These are phyloP conservation scores for Taphrina populina DNA, from an alignment of 1,139 yeast genomes.

Conservation along the genomic window DNA sequence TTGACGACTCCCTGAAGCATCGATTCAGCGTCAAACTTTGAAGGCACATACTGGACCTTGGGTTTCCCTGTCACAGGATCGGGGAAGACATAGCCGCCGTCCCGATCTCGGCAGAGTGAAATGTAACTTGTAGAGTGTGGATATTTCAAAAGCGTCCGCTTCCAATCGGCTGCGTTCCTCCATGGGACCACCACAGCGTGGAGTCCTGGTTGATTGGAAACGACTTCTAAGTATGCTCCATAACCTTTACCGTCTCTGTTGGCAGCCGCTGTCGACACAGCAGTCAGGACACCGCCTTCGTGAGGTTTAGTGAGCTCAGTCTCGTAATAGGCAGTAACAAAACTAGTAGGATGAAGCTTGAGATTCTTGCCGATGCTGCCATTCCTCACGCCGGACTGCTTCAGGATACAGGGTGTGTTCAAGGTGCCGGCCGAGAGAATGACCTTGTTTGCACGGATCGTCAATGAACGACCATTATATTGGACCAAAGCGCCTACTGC, in stretches of 20 bases:
- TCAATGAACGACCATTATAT: slow-evolving; percentile 45
- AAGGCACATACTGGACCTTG: slow-evolving; percentile 50
- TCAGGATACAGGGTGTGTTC: slow-evolving; percentile 55
- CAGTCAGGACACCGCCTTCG: slow-evolving; percentile 54
- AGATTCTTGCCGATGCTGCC: slow-evolving; percentile 57
- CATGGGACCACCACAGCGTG: slow-evolving; percentile 52
- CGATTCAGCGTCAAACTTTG: slow-evolving; percentile 52
- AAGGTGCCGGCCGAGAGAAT: slow-evolving; percentile 56
- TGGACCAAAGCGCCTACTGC: slow-evolving; percentile 51
- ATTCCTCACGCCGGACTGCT: slow-evolving; percentile 56
- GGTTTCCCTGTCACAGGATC: slow-evolving; percentile 48
- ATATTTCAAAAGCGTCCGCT: slow-evolving; percentile 49
- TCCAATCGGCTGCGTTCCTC: slow-evolving; percentile 47
- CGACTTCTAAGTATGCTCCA: slow-evolving; percentile 59
- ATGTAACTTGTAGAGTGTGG: slow-evolving; percentile 51
- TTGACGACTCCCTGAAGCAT: slow-evolving; percentile 49
- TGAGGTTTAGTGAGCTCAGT: slow-evolving; percentile 46
- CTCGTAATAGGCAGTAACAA: slow-evolving; percentile 51
- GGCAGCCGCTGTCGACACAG: slow-evolving; percentile 53
- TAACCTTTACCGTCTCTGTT: slow-evolving; percentile 59
- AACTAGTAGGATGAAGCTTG: slow-evolving; percentile 56
- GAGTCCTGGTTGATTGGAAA: slow-evolving; percentile 53
- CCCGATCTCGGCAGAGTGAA: slow-evolving; percentile 54
- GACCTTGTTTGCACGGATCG: slow-evolving; percentile 53
- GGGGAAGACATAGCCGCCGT: slow-evolving; percentile 49